Evolutionary conservation across 2,329 filamentous ascomycete species (phyloP), one percentile per base, ranked within the genome.

Genomic region (Calonectria hawksworthii): DNA sequence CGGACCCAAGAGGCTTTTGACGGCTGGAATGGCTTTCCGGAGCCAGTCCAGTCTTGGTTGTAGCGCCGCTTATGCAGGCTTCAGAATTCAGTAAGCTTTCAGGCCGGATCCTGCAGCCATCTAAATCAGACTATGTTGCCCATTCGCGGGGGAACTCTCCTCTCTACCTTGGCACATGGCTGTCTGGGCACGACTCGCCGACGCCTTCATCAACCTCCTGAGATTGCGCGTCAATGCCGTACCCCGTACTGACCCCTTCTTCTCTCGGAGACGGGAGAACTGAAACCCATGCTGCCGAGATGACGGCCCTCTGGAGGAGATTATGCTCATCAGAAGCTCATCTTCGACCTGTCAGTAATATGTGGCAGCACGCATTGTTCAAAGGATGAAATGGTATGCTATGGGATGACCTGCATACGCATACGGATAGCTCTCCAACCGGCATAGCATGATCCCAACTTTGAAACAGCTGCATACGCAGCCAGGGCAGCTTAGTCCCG

Each of bases 31-130:
- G 70, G 28, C 50, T 41, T 51, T 68, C 69, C 73, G 76, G 71
- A 68, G 74, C 69, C 70, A 73, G 26, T 56, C 68, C 65, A 66
- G 68, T 54, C 68, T 30, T 61, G 38, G 74, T 65, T 75, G 77
- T 77, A 78, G 78, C 75, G 79, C 77, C 79, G 80, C 81, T 82
- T 80, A 83, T 83, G 82, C 82, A 81, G 67, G 74, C 75, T 82
- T 72, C 76, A 80, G 66, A 76, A 77, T 78, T 71, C 74, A 79
- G 79, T 59, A 78, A 75, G 75, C 73, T 71, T 63, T 75, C 71
- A 72, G 69, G 70, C 73, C 75, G 77, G 74, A 75, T 76, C 75
- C 72, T 75, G 75, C 74, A 74, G 71, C 75, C 70, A 65, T 79
- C 76, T 75, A 72, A 78, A 71, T 75, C 75, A 75, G 66, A 65